Evolutionary conservation across 495 filamentous ascomycete genomes (phyloP), one percentile per base, ranked within the genome.

Genomic region (Penicillium paradoxum): DNA sequence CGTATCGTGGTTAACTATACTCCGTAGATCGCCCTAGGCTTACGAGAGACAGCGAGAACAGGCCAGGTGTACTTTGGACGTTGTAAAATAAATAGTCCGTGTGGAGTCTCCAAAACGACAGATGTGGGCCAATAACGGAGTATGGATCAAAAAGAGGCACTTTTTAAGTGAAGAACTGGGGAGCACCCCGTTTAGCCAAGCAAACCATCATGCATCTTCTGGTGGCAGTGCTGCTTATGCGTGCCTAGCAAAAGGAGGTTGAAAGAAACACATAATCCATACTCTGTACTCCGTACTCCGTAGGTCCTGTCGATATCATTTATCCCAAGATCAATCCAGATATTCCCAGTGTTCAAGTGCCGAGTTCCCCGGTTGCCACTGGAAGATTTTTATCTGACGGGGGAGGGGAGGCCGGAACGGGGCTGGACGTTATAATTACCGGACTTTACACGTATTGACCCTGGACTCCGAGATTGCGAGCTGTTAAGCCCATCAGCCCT

Each of bases 351-450:
- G 29, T 6, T 8, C 29, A 32, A 48, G 45, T 57, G 50, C 55
- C 55, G 51, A 51, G 33, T 40, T 22, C 8, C 34, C 44, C 37
- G 34, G 39, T 64, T 57, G 59, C 62, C 62, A 65, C 62, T 13
- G 51, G 45, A 56, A 65, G 51, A 65, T 51, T 63, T 65, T 65
- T 55, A 54, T n/a, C n/a, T n/a, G n/a, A n/a, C n/a, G n/a, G n/a
- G n/a, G n/a, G 56, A 45, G 41, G 49, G 36, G 24, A 37, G 22
- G 48, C 33, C 13, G 34, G 44, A 47, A 48, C 34, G 50, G 47
- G 55, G 55, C 50, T 54, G 50, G 50, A 49, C 18, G 0, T 45
- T 32, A 43, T 22, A 32, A 41, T 22, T 53, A 53, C 41, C 47
- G 47, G 25, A 50, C 36, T 41, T 40, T 51, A 51, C 49, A 19